Conservation (phyloP, 164 flowering plant genomes). For the Nymphaea thermarum region DNA sequence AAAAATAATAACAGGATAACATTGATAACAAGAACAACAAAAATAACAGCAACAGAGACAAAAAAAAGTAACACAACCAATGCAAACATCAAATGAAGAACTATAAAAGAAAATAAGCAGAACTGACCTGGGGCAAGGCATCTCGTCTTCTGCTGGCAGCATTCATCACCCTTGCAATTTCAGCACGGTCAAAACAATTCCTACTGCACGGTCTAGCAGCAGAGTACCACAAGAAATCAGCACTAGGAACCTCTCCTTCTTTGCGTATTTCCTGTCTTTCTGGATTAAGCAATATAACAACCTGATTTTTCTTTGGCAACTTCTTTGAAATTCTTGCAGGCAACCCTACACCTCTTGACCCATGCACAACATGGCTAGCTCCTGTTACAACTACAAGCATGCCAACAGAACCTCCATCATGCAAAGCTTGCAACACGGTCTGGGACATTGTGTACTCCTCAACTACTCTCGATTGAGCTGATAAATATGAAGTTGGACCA, state of each 20-base stretch:
- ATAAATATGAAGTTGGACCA: slow-evolving; percentile 85
- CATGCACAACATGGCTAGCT: slow-evolving; percentile 81
- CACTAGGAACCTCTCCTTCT: slow-evolving; percentile 92
- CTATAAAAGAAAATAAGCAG: background rate
- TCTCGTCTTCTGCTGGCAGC: slow-evolving; percentile 93
- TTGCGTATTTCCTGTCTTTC: slow-evolving; percentile 78
- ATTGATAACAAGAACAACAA: too few species aligned
- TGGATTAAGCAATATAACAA: slow-evolving; percentile 78
- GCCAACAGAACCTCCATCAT: slow-evolving; percentile 52
- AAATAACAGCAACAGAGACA: background rate
- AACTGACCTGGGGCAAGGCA: slow-evolving; percentile 81
- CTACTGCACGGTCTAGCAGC: slow-evolving; percentile 91
- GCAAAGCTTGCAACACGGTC: slow-evolving; percentile 42
- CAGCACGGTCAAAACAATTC: slow-evolving; percentile 96
- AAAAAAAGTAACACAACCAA: background rate
- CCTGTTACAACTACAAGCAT: slow-evolving; percentile 89
- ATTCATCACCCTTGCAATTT: slow-evolving; percentile 96
- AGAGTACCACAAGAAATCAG: slow-evolving; percentile 97
- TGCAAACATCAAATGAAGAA: background rate
- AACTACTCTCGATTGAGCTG: slow-evolving; percentile 76
- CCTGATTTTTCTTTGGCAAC: slow-evolving; percentile 82
- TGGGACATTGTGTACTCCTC: slow-evolving; percentile 92
- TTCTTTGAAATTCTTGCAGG: slow-evolving; percentile 93
- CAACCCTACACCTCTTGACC: slow-evolving; percentile 81
- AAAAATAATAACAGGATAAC: too few species aligned